phyloP scores from a whole-genome alignment of 2,329 filamentous ascomycete genomes.

The Alternaria consortialis region DNA sequence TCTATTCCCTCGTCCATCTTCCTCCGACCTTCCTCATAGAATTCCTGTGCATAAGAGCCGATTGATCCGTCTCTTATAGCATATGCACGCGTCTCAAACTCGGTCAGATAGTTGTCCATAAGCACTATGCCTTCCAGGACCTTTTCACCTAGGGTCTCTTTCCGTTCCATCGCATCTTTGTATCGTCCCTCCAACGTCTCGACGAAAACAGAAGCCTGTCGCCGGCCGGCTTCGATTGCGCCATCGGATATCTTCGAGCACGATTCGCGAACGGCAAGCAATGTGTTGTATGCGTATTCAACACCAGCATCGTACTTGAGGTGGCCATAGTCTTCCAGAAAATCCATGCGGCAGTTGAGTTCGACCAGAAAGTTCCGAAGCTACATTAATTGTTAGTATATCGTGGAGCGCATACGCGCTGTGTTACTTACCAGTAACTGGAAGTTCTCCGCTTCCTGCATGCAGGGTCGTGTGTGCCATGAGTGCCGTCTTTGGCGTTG shows the following conservation, averaged over 20 bases:
- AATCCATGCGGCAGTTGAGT: constrained; percentile 84
- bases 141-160: constrained; percentile 90
- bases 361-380: constrained; percentile 85
- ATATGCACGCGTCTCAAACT: constrained; percentile 84
- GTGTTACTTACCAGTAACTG: constrained; percentile 51
- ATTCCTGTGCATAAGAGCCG: constrained; percentile 72
- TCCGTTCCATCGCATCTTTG: constrained; percentile 82
- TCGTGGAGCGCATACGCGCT: neutral
- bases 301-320: constrained; percentile 84
- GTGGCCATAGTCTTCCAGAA: constrained; percentile 87
- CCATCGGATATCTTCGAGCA: constrained; percentile 92
- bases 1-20: constrained; percentile 82
- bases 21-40: constrained; percentile 80
- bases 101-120: constrained; percentile 83
- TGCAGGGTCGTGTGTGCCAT: constrained; percentile 57
- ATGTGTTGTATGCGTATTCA: constrained; percentile 81
- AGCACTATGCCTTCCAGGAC: constrained; percentile 85
- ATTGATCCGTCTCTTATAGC: constrained; percentile 81
- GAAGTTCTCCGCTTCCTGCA: constrained; percentile 58
- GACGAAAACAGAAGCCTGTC: constrained; percentile 86
- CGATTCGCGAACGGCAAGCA: constrained; percentile 85
- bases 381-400: constrained; percentile 51
- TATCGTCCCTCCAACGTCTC: constrained; percentile 91
- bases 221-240: constrained; percentile 84
- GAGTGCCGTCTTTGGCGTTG: constrained; percentile 57